Conservation (phyloP, 345 rosid genomes). For the Aquilaria sinensis region DNA sequence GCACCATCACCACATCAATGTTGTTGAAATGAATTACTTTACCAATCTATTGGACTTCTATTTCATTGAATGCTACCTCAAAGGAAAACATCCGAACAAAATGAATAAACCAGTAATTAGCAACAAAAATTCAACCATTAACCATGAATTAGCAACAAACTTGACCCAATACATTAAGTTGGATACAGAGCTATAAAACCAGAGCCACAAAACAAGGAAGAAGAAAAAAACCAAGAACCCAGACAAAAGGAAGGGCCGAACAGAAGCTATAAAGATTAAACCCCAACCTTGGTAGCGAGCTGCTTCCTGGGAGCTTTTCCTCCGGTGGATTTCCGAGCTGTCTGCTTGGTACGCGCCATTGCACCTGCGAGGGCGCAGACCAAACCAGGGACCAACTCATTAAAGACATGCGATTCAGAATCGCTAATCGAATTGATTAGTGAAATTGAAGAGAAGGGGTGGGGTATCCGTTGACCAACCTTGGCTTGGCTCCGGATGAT, state of each 20-base stretch:
- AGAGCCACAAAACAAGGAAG: not conserved
- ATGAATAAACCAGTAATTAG: not conserved
- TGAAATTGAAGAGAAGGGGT: not conserved
- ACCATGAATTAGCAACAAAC: not conserved
- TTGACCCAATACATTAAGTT: not conserved
- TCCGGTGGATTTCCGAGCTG: slow-evolving; percentile 57
- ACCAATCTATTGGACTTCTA: no score
- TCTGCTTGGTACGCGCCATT: slow-evolving; percentile 69
- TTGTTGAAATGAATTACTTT: no score
- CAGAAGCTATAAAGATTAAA: not conserved
- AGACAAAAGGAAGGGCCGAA: no score
- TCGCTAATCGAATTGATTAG: not conserved
- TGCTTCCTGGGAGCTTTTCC: slow-evolving; percentile 61
- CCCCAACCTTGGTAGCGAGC: slow-evolving; percentile 49
- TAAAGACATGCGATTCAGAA: not conserved
- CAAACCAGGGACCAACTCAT: not conserved
- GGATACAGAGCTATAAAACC: not conserved
- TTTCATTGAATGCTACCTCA: no score
- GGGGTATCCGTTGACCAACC: not conserved
- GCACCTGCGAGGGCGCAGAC: slow-evolving; percentile 10
- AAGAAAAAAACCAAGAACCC: not conserved
- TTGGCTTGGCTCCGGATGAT: not conserved
- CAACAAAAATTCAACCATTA: not conserved
- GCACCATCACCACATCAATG: no score
- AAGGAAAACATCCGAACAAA: no score